Evolutionary conservation across 306 rosid genomes (phyloP).

Genomic region (Luffa acutangula): DNA sequence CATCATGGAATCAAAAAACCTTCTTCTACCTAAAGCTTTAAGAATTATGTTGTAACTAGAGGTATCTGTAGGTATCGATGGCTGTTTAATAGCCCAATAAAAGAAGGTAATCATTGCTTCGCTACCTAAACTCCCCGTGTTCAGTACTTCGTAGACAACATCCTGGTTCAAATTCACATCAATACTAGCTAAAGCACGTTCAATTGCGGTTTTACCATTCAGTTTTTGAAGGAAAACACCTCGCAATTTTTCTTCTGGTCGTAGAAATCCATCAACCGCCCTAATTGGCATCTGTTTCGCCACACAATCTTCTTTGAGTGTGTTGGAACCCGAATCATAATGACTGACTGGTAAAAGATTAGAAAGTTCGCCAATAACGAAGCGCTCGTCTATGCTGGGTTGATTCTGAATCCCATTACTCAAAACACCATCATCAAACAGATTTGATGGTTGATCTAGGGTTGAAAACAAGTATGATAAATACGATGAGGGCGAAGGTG

Average conservation of each 20-base stretch:
- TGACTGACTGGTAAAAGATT: conserved; percentile 26
- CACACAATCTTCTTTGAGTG: neutral
- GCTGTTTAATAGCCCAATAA: conserved; percentile 65
- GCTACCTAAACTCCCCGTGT: conserved; percentile 53
- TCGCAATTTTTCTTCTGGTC: conserved; percentile 58
- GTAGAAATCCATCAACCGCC: conserved; percentile 46
- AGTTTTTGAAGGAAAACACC: conserved; percentile 77
- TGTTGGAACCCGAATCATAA: neutral
- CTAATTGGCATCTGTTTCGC: conserved; percentile 10
- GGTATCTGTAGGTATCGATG: conserved; percentile 30
- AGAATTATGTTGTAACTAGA: conserved; percentile 35
- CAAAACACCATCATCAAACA: neutral
- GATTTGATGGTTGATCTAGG: conserved; percentile 11
- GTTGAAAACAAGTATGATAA: conserved; percentile 24
- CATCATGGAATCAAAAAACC: conserved; percentile 37
- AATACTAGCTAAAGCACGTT: conserved; percentile 38
- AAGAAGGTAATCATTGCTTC: conserved; percentile 63
- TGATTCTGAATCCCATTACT: neutral
- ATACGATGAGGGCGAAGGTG: neutral
- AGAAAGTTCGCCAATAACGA: conserved; percentile 41
- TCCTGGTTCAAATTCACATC: conserved; percentile 36
- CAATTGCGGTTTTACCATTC: conserved; percentile 52
- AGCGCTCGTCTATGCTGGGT: conserved; percentile 26
- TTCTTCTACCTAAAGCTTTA: conserved; percentile 76
- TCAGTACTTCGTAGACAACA: conserved; percentile 35